Evolutionary conservation across 2,329 filamentous ascomycete species (phyloP).

Genomic region (Eutypa lata): DNA sequence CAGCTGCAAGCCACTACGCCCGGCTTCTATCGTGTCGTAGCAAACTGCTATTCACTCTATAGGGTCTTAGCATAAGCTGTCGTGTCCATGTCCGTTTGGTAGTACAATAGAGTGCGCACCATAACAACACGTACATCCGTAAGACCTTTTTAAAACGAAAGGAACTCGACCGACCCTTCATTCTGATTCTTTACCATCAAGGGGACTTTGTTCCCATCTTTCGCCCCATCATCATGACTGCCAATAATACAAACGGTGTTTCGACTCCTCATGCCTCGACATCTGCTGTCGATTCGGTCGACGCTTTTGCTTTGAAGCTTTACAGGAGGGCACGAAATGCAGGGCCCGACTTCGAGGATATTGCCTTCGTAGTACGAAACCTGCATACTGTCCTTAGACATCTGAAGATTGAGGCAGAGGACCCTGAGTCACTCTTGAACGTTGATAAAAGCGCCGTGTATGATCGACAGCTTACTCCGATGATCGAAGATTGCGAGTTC

Average conservation of each 20-base stretch:
- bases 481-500: constrained; percentile 54
- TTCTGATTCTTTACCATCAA: background rate
- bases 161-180: background rate
- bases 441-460: constrained; percentile 39
- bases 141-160: background rate
- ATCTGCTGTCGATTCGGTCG: constrained; percentile 52
- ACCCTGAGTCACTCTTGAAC: constrained; percentile 54
- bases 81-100: background rate
- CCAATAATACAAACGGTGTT: constrained; percentile 6
- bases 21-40: background rate
- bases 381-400: constrained; percentile 56
- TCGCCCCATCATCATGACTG: constrained; percentile 8
- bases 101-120: constrained; percentile 1
- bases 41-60: background rate
- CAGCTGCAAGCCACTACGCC: background rate
- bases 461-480: constrained; percentile 45
- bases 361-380: constrained; percentile 47
- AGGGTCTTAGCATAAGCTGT: background rate
- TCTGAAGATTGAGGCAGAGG: constrained; percentile 55
- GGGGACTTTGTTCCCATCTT: constrained; percentile 11
- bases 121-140: background rate
- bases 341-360: constrained; percentile 46
- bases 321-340: constrained; percentile 51
- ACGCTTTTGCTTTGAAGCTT: constrained; percentile 52
- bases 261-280: constrained; percentile 20